Evolutionary conservation across 768 basidiomycete species (phyloP), one percentile per base, ranked within the genome.

Genomic region (Phaffia tasmanica): DNA sequence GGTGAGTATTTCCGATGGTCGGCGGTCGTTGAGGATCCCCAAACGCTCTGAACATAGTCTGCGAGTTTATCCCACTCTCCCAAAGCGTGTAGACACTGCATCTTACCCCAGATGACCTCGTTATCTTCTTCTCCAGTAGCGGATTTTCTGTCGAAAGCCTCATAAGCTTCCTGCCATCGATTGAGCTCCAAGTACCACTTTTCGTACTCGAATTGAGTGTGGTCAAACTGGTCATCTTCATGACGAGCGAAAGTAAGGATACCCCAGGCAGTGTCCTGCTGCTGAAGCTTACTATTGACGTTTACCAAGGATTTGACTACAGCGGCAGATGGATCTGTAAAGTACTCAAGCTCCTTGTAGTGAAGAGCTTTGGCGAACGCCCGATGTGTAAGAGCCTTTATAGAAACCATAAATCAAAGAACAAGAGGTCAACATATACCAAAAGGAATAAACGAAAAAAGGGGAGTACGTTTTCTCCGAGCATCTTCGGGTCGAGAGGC

Each of bases 131-230:
- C 78, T 15, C 53, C 58, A 11, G 60, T 50, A 69, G 83, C 80
- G 6, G 83, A 83, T 72, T 86, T 88, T 72, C 84, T 83, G 70
- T 93, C 87, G 73, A 94, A 95, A 0, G 87, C 87, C 11, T 78
- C 80, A 53, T 71, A 72, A 0, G 95, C 95, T 70, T 97, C 90
- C 72, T 91, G 88, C 95, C 95, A 99, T 63, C 88, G 81, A 6
- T 92, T 92, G 21, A 99, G 84, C 70, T 94, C 83, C 76, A 98
- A 92, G 74, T 91, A 99, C 95, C 95, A 99, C 72, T 94, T 88
- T 71, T 98, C 95, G 73, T 97, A 91, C 30, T 69, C 67, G 46
- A 69, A 69, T 74, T 92, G 87, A 49, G 85, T 85, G 35, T 89
- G 85, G 71, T 91, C 88, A 29, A 72, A 68, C 70, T 89, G 87